Evolutionary conservation across 192 early-diverging fungal species (phyloP), one percentile per base, ranked within the genome.

Genomic region (Coemansia sp.): DNA sequence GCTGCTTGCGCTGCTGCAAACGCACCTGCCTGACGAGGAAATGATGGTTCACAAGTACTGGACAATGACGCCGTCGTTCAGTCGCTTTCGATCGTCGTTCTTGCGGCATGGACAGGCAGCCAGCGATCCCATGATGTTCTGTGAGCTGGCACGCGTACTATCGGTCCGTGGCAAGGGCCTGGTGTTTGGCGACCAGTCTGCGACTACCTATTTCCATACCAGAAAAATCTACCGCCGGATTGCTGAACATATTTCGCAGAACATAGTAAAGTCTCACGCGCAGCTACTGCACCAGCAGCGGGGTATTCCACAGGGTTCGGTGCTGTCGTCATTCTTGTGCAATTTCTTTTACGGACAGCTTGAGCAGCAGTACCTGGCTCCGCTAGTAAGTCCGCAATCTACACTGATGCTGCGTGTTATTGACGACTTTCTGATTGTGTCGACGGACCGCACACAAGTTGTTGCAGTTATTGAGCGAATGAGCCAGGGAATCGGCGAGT

Each of bases 291-390:
- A 75, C 35, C 94, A 95, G 65, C 67, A 76, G 0, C 68, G 79
- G 1, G 95, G 95, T 4, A 94, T 98, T 29, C 95, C 95, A 2
- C 95, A 98, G 69, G 95, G 95, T 0, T 96, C 94, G 3, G 75
- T 89, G 21, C 67, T 98, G 19, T 98, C 95, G 0, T 83, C 89
- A 35, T 52, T 94, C 5, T 84, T 98, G 54, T 98, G 95, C 90
- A 92, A 88, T 67, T 83, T 94, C 51, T 91, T 90, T 61, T 93
- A 93, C 54, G 88, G 86, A 1, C 85, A 89, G 55, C 70, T 95
- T 77, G 92, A 93, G 74, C 66, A 64, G 8, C 72, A 78, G 29
- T 65, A 85, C 11, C 72, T 93, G 29, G 32, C 56, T 0, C 73
- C 83, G 22, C 11, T 86, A 11, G 56, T 75, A 5, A 63, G 76